These are phyloP conservation scores for Cystoisospora suis DNA, from an alignment of 169 alveolate species.

Conservation along the genomic window DNA sequence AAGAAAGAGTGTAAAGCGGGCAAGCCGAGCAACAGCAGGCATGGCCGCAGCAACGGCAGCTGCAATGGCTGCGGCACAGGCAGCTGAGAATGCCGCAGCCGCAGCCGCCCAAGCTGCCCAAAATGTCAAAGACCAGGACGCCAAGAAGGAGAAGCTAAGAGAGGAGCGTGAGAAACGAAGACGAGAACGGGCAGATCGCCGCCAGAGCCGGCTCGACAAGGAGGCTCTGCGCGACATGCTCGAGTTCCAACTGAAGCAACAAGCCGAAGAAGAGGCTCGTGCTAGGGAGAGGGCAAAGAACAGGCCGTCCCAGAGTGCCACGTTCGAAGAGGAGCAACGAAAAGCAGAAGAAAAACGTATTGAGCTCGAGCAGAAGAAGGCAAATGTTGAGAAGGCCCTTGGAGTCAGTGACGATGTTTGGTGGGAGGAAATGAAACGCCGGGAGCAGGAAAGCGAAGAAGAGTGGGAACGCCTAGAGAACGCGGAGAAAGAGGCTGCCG, in stretches of 20 bases:
- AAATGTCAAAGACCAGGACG: conserved; percentile 4
- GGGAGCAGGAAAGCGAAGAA: not conserved
- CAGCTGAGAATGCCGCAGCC: conserved; percentile 21
- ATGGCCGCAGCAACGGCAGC: conserved; percentile 20
- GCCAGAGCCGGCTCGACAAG: not conserved
- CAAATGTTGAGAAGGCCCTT: not conserved
- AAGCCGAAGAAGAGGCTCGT: not conserved
- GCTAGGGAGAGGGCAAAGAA: not conserved
- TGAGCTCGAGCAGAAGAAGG: not conserved
- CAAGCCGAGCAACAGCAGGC: conserved; percentile 3
- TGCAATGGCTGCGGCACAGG: conserved; percentile 19
- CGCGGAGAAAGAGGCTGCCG: not conserved
- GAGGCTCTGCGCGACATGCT: not conserved
- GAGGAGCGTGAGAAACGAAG: not conserved
- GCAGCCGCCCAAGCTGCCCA: conserved; percentile 15
- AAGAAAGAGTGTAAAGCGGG: not conserved
- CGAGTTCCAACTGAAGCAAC: not conserved
- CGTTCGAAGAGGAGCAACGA: not conserved
- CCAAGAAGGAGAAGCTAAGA: not conserved
- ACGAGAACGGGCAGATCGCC: not conserved
- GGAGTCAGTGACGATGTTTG: not conserved
- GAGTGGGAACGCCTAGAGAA: not conserved
- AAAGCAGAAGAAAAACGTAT: not conserved
- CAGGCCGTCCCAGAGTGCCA: not conserved
- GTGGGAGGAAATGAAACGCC: not conserved